Percentiles rank a stretch among this genome's conserved stretches.
phyloP scores from a whole-genome alignment of 164 flowering plant genomes.

The Annona squamosa region DNA sequence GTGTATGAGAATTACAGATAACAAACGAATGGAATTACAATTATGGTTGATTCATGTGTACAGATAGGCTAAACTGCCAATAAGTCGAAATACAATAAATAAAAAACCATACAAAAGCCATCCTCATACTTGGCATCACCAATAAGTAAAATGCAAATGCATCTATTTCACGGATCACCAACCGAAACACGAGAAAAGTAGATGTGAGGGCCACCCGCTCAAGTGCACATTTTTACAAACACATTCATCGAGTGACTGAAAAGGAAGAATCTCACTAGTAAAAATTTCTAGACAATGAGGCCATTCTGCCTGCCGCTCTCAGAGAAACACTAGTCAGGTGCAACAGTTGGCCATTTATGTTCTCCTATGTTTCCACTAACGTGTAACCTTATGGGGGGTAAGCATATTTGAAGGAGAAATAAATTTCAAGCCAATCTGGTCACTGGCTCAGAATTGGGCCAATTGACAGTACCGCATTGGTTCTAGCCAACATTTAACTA shows the following conservation, averaged over 20 bases:
- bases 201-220: neutral
- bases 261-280: neutral
- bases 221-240: neutral
- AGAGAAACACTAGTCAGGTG: neutral
- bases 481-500: too few relatives aligned
- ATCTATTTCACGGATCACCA: neutral
- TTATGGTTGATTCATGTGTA: neutral
- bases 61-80: neutral
- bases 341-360: neutral
- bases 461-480: too few relatives aligned
- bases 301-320: neutral
- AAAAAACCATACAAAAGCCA: neutral
- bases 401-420: too few relatives aligned
- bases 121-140: neutral
- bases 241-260: neutral
- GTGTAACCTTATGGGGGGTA: neutral
- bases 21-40: neutral
- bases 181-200: too few relatives aligned
- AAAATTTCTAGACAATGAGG: neutral
- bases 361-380: neutral
- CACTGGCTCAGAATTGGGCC: too few relatives aligned
- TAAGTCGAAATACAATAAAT: neutral
- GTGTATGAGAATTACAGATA: neutral
- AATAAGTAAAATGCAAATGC: neutral
- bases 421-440: too few relatives aligned